A percentile compares a stretch with the other conserved stretches of the same genome.
phyloP scores from a whole-genome alignment of 2,329 filamentous ascomycete genomes.

The Tympanopsis confertula region DNA sequence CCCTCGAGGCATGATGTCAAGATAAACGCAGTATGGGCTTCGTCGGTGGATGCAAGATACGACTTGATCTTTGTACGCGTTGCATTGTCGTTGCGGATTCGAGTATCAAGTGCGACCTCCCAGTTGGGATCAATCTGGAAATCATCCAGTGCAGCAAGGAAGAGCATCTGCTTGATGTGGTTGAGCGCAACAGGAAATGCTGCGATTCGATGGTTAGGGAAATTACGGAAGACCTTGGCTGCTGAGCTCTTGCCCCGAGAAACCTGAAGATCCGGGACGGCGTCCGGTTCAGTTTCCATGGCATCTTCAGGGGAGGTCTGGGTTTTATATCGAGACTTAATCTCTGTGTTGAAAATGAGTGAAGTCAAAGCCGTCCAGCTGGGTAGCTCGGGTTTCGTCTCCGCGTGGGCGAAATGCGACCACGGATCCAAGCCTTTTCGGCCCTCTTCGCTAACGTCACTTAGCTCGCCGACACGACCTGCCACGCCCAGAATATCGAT shows the following conservation, averaged over 20 bases:
- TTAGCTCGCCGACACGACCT: constrained; percentile 55
- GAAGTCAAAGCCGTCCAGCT: constrained; percentile 38
- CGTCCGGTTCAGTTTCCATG: neutral
- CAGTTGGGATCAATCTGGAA: constrained; percentile 66
- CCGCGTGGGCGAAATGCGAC: constrained; percentile 34
- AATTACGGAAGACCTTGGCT: constrained; percentile 21
- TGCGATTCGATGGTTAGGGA: constrained; percentile 26
- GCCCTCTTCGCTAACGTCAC: constrained; percentile 81
- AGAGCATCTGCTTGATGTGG: constrained; percentile 48
- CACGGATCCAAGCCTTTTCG: constrained; percentile 70
- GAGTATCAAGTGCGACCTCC: constrained; percentile 67
- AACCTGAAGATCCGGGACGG: neutral
- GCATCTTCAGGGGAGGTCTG: constrained; percentile 4
- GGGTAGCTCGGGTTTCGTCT: constrained; percentile 26
- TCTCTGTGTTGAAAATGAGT: constrained; percentile 32
- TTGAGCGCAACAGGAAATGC: constrained; percentile 59
- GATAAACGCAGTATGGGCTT: constrained; percentile 26
- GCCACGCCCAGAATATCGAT: constrained; percentile 75
- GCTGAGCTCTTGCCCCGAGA: too few species aligned
- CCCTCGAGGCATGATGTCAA: constrained; percentile 46
- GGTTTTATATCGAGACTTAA: constrained; percentile 11
- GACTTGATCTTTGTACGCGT: constrained; percentile 46
- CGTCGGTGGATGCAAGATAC: constrained; percentile 33
- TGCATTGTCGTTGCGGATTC: constrained; percentile 58
- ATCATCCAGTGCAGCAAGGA: constrained; percentile 33